Evolutionary conservation across 371 early-diverging fungal genomes (phyloP).

Genomic region (Mucor irregularis): DNA sequence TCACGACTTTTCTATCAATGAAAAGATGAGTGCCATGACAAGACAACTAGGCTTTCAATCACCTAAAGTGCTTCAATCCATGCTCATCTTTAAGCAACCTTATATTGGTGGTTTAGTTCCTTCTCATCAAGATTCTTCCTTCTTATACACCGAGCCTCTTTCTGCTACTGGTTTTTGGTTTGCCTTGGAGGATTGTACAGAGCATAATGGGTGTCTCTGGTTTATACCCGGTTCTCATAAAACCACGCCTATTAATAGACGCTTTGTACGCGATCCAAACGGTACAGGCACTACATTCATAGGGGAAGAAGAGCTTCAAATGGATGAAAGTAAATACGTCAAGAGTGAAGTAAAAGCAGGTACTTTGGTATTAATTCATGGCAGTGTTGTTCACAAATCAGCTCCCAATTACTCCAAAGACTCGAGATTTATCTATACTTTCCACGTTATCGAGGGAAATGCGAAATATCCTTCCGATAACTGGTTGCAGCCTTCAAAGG

Average conservation of each 20-base stretch:
- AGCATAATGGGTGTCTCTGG: constrained; percentile 85
- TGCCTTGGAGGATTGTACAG: constrained; percentile 91
- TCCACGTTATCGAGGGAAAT: constrained; percentile 87
- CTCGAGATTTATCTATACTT: constrained; percentile 90
- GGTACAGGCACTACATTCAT: constrained; percentile 60
- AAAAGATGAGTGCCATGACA: constrained; percentile 58
- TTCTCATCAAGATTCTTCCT: constrained; percentile 87
- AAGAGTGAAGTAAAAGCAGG: constrained; percentile 43
- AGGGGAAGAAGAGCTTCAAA: constrained; percentile 40
- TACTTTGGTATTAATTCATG: constrained; percentile 88
- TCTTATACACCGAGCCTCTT: constrained; percentile 85
- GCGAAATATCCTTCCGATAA: constrained; percentile 66
- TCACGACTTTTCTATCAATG: constrained; percentile 58
- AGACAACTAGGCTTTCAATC: constrained; percentile 64
- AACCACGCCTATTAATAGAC: constrained; percentile 64
- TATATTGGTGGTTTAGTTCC: constrained; percentile 50
- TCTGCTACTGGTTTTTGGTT: constrained; percentile 93
- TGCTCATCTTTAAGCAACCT: constrained; percentile 81
- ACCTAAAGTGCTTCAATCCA: constrained; percentile 85
- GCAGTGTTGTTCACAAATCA: constrained; percentile 85
- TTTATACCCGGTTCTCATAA: constrained; percentile 90
- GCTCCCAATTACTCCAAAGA: constrained; percentile 75
- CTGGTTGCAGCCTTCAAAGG: constrained; percentile 49
- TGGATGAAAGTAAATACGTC: constrained; percentile 43
- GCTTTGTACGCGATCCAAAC: constrained; percentile 70